Evolutionary conservation across 177 flowering plant species (phyloP).

Genomic region (Vitis hybrid): DNA sequence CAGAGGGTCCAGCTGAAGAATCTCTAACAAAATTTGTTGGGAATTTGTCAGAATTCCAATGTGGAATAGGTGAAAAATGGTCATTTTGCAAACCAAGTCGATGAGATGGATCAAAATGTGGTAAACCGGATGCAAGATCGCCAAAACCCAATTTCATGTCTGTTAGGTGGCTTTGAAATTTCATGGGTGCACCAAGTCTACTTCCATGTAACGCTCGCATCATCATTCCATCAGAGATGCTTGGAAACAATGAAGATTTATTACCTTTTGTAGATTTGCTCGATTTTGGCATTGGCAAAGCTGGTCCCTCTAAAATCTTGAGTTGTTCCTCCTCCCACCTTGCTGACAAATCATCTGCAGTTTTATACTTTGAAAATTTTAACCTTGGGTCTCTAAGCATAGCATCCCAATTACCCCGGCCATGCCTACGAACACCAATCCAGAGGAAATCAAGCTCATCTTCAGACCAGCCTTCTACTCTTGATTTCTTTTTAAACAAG

Average conservation of each 20-base stretch:
- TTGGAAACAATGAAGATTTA: conserved; percentile 52
- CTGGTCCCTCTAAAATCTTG: conserved; percentile 53
- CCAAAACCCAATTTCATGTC: conserved; percentile 82
- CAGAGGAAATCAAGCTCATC: conserved; percentile 96
- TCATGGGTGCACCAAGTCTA: conserved; percentile 45
- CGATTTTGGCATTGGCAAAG: conserved; percentile 25
- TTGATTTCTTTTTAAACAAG: conserved; percentile 48
- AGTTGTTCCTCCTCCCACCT: conserved; percentile 89
- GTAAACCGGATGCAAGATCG: conserved; percentile 39
- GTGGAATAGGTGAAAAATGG: conserved; percentile 35
- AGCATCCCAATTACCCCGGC: conserved; percentile 83
- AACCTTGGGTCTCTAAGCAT: conserved; percentile 86
- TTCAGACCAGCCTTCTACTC: conserved; percentile 83
- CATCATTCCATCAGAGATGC: conserved; percentile 90
- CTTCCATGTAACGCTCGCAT: conserved; percentile 68
- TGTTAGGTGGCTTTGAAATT: conserved; percentile 65
- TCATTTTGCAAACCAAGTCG: conserved; percentile 37
- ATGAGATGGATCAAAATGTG: conserved; percentile 39
- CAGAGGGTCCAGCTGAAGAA: conserved; percentile 40
- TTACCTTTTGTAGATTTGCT: conserved; percentile 32
- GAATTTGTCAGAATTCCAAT: conserved; percentile 52
- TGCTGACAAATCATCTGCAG: conserved; percentile 58
- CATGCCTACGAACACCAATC: conserved; percentile 98
- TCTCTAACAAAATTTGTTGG: conserved; percentile 43
- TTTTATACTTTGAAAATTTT: conserved; percentile 67